Conservation (phyloP, 495 filamentous ascomycete genomes). For the Penicillium daleae region DNA sequence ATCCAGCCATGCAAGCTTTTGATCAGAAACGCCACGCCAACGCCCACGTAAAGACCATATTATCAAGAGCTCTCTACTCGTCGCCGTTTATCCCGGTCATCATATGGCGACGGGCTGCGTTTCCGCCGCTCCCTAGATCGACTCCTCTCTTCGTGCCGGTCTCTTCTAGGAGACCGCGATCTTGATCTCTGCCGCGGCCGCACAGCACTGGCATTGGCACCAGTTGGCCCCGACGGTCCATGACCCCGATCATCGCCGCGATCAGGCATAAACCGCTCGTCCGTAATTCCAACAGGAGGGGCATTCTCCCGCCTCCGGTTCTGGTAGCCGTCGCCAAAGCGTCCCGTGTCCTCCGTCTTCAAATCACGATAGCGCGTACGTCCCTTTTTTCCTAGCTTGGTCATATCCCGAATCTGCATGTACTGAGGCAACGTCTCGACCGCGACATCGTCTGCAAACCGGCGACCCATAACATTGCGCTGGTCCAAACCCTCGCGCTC, state of each 20-base stretch:
- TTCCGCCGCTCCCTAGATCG: conserved; percentile 63
- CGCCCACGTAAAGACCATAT: conserved; percentile 28
- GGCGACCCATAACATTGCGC: conserved; percentile 78
- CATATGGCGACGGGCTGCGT: conserved; percentile 65
- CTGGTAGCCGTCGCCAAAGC: conserved; percentile 69
- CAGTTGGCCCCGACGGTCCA: conserved; percentile 46
- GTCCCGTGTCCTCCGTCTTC: conserved; percentile 87
- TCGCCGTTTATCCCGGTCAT: conserved; percentile 69
- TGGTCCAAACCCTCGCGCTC: conserved; percentile 72
- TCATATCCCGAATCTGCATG: conserved; percentile 92
- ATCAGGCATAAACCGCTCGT: conserved; percentile 78
- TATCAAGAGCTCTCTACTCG: conserved; percentile 54
- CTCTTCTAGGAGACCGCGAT: conserved; percentile 41
- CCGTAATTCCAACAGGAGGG: conserved; percentile 51
- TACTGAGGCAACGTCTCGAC: conserved; percentile 86
- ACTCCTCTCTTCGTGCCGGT: conserved; percentile 34
- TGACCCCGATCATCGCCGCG: conserved; percentile 35
- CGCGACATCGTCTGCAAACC: conserved; percentile 77
- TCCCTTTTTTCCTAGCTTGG: conserved; percentile 89
- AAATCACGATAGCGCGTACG: conserved; percentile 89
- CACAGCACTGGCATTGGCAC: conserved; percentile 54
- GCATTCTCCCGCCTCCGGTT: conserved; percentile 47
- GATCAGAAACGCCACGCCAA: conserved; percentile 24
- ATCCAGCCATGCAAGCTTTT: conserved; percentile 22
- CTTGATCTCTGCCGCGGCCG: conserved; percentile 43